Conservation (phyloP, 495 filamentous ascomycete genomes). For the Penicillium daleae region DNA sequence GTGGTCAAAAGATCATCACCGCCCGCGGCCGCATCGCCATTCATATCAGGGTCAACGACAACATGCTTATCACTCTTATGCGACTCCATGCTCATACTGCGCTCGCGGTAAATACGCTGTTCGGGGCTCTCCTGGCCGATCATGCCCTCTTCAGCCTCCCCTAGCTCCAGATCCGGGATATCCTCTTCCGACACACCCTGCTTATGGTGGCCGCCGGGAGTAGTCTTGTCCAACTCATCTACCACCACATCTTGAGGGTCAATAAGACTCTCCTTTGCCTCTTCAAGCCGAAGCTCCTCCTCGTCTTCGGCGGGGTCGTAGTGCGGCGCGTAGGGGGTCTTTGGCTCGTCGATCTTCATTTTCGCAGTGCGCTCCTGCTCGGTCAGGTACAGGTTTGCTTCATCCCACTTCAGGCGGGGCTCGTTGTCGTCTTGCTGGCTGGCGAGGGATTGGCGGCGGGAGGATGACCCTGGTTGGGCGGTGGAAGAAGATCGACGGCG, state of each 20-base stretch:
- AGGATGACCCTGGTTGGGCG: conserved; percentile 57
- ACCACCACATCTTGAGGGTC: conserved; percentile 63
- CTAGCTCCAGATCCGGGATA: conserved; percentile 89
- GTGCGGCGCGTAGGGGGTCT: conserved; percentile 90
- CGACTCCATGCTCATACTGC: conserved; percentile 52
- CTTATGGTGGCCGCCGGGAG: conserved; percentile 37
- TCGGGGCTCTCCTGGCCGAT: conserved; percentile 25
- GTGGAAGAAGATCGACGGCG: conserved; percentile 82
- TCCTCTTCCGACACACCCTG: conserved; percentile 64
- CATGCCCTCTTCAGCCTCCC: conserved; percentile 82
- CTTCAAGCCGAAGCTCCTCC: conserved; percentile 60
- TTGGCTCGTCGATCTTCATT: conserved; percentile 99
- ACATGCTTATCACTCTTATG: conserved; percentile 70
- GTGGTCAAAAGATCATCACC: conserved; percentile 63
- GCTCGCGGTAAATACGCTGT: conserved; percentile 51
- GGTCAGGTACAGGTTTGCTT: conserved; percentile 92
- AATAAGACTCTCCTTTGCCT: conserved; percentile 47
- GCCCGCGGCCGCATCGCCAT: conserved; percentile 57
- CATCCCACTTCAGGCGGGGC: conserved; percentile 93
- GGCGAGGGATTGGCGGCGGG: conserved; percentile 68
- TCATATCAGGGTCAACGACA: conserved; percentile 69
- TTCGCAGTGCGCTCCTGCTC: conserved; percentile 93
- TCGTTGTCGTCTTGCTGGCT: conserved; percentile 57
- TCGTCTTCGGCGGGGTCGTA: conserved; percentile 91
- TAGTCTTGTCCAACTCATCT: conserved; percentile 71